Evolutionary conservation across 2,329 filamentous ascomycete genomes (phyloP), one percentile per base, ranked within the genome.

Genomic region (Aspergillus sp.): DNA sequence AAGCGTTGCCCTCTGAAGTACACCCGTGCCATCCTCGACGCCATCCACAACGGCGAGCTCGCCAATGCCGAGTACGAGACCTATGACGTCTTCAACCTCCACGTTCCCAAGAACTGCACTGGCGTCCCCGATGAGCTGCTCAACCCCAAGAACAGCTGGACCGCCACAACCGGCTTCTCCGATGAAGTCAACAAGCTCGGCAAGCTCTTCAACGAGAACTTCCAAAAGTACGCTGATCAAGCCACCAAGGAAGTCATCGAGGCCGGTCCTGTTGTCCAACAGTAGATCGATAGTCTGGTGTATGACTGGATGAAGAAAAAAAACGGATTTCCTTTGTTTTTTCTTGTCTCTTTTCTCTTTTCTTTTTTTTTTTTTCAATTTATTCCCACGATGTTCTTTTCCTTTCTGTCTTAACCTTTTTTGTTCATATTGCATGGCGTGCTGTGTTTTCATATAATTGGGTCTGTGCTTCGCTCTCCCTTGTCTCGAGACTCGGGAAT

Each of bases 1-100:
- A 96, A 96, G 86, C 90, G 93, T 68, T 98, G 93, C 86, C 93
- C 93, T 64, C 86, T 98, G 76, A 97, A 97, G 83, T 99, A 98
- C 84, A 99, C 95, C 40, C 93, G 95, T 71, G 93, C 95, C 70
- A 98, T 99, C 76, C 88, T 99, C 69, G 93, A 99, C 77, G 90
- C 93, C 74, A 97, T 99, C 80, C 95, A 99, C 88, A 93, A 86
- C 52, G 95, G 95, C 68, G 91, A 96, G 80, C 90, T 99, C 66
- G 92, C 92, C 73, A 90, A 96, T 70, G 89, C 86, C 62, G 89
- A 96, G 78, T 99, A 91, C 80, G 95, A 99, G 84, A 91, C 82
- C 66, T 99, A 99, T 81, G 91, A 92, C 41, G 88, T 92, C 64
- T 99, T 99, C 88, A 96, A 97, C 84, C 89, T 99, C 58, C 85